Base-by-base conservation (phyloP, 164 flowering plant genomes). In the Piper betle region DNA sequence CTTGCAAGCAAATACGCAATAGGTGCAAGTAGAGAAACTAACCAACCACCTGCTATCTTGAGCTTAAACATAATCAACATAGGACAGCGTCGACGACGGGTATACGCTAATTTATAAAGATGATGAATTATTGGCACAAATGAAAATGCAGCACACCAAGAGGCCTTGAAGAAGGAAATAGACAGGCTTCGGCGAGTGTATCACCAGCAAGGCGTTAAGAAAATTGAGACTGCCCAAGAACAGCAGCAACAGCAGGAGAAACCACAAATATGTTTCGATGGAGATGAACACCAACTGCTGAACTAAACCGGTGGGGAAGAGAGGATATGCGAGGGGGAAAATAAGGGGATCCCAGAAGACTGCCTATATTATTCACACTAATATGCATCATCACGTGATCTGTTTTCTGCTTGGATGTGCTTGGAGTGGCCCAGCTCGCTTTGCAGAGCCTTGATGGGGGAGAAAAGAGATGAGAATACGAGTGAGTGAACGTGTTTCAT, bases 131-230 rank as follows among this genome's bases (percentile, higher is more conserved):
- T 41, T 43, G 50, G 12, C 8, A 40, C 43, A 15, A n/a, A 6
- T 48, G 53, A 10, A 37, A 64, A 57, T 57, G 64, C 84, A 88
- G 96, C 96, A 42, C 90, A 88, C 61, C 88, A 84, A 78, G 93
- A 86, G 56, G 96, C 92, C 57, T 62, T 88, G 68, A 88, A 77
- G 78, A 86, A 77, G 71, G 96, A 88, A 73, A 84, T 86, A 74
- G 91, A 86, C 73, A 81, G 96, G 60, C 59, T 88, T 39, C 77
- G 87, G 70, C 83, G 79, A 71, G 78, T 88, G 11, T 84, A 81
- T 70, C 82, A 81, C 20, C 83, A 83, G 42, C 93, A 86, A 52
- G 80, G 50, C 67, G 65, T 81, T 0, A 79, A 77, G 77, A 82
- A 79, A 67, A 78, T 72, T 79, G 65, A 52, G 16, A 39, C 16